Evolutionary conservation across 2,329 filamentous ascomycete species (phyloP).

Genomic region (Colletotrichum tabaci): DNA sequence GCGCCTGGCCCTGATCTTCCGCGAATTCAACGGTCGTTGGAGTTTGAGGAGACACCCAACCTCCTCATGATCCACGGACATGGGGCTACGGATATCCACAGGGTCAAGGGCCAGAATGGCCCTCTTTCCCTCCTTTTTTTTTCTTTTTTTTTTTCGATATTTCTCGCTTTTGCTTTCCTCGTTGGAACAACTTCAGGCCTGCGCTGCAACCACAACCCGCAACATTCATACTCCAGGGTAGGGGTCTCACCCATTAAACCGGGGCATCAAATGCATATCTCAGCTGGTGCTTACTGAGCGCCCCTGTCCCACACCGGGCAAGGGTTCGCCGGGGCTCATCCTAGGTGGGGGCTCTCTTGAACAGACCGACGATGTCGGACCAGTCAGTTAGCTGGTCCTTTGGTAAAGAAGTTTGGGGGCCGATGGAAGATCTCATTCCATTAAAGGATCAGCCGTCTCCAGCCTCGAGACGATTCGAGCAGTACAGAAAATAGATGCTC

Average conservation of each 20-base stretch:
- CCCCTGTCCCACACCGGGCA: background rate
- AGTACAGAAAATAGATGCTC: background rate
- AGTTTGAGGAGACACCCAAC: constrained; percentile 8
- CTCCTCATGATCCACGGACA: constrained; percentile 4
- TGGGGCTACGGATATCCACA: background rate
- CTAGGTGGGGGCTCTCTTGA: background rate
- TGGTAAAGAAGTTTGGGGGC: background rate
- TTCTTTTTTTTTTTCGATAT: background rate
- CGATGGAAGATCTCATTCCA: background rate
- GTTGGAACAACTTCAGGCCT: constrained; percentile 5
- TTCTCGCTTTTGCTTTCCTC: constrained; percentile 24
- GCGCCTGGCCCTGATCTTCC: background rate
- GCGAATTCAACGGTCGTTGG: background rate
- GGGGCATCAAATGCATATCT: background rate
- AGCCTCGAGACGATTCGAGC: background rate
- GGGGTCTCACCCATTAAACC: background rate
- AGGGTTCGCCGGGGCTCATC: background rate
- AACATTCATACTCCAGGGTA: background rate
- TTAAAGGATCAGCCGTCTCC: background rate
- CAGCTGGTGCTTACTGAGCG: constrained; percentile 32
- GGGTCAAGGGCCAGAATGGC: constrained; percentile 11
- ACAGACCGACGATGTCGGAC: background rate
- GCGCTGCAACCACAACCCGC: constrained; percentile 26
- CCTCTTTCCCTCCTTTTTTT: background rate
- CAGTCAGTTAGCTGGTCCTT: constrained; percentile 1